Evolutionary conservation across 2,329 filamentous ascomycete genomes (phyloP).

Genomic region (Pseudocercospora macadamiae): DNA sequence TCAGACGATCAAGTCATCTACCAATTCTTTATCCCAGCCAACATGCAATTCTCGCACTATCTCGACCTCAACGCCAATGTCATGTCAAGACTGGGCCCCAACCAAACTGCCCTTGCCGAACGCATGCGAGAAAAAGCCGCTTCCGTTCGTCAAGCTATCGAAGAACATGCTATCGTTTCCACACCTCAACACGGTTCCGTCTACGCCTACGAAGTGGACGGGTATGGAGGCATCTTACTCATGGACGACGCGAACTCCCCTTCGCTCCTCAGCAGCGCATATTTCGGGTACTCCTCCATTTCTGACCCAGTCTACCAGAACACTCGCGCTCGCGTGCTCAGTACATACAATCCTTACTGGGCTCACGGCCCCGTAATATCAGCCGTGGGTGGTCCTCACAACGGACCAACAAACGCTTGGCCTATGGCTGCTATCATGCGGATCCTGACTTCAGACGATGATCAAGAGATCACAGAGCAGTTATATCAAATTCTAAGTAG

Average conservation of each 20-base stretch:
- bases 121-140: constrained; percentile 11
- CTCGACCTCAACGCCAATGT: constrained; percentile 57
- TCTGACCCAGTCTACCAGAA: constrained; percentile 45
- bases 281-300: constrained; percentile 11
- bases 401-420: constrained; percentile 43
- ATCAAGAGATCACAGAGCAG: constrained; percentile 46
- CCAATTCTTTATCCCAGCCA: constrained; percentile 51
- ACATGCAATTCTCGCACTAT: constrained; percentile 72
- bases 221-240: constrained; percentile 51
- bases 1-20: constrained; percentile 52
- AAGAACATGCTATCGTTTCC: constrained; percentile 42
- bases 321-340: constrained; percentile 47
- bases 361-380: constrained; percentile 51
- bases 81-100: constrained; percentile 5
- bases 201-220: constrained; percentile 52
- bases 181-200: constrained; percentile 41
- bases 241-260: constrained; percentile 75
- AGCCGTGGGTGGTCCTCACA: constrained; percentile 51
- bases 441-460: constrained; percentile 50
- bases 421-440: constrained; percentile 51
- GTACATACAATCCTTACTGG: constrained; percentile 50
- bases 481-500: constrained; percentile 47
- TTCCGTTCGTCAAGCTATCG: constrained; percentile 6
- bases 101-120: background rate
- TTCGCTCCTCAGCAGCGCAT: constrained; percentile 52